These are phyloP conservation scores for Leucocoprinus gongylophorus DNA, from an alignment of 1,284 basidiomycete genomes.

Conservation along the genomic window DNA sequence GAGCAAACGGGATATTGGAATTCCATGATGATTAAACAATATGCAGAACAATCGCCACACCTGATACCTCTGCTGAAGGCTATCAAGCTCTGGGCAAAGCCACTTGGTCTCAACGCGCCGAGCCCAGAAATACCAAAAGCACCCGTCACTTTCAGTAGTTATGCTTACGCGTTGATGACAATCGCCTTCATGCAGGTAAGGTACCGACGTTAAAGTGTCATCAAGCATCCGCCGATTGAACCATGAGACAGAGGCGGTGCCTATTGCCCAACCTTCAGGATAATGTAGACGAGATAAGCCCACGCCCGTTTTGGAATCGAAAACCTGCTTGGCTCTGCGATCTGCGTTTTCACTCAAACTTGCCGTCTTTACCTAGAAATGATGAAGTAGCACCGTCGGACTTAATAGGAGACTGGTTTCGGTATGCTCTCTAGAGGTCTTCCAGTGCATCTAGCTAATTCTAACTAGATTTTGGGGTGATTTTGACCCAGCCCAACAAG, in stretches of 20 bases:
- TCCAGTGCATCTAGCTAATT: not conserved
- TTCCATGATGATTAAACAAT: constrained; percentile 41
- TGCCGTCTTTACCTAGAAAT: constrained; percentile 14
- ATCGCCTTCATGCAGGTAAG: constrained; percentile 49
- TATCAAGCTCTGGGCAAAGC: constrained; percentile 52
- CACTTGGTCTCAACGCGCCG: constrained; percentile 42
- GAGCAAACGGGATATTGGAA: constrained; percentile 49
- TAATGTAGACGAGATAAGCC: constrained; percentile 18
- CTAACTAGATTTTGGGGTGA: constrained; percentile 41
- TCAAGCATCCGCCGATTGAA: not conserved
- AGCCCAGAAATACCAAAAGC: constrained; percentile 15
- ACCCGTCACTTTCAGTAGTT: constrained; percentile 45
- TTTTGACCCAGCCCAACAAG: constrained; percentile 28
- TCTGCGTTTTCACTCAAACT: constrained; percentile 26
- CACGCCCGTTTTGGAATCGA: constrained; percentile 33
- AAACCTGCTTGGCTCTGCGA: constrained; percentile 29
- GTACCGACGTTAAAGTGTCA: not conserved
- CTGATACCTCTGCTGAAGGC: constrained; percentile 36
- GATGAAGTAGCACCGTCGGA: not conserved
- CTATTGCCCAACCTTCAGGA: constrained; percentile 47
- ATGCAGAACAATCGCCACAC: constrained; percentile 37
- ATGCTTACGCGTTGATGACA: constrained; percentile 52
- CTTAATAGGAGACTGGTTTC: constrained; percentile 39
- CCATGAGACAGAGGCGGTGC: constrained; percentile 28
- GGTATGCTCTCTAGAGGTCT: constrained; percentile 26